Evolutionary conservation across 352 stramenopile species (phyloP).

Genomic region (Halophytophthora batemanensis): DNA sequence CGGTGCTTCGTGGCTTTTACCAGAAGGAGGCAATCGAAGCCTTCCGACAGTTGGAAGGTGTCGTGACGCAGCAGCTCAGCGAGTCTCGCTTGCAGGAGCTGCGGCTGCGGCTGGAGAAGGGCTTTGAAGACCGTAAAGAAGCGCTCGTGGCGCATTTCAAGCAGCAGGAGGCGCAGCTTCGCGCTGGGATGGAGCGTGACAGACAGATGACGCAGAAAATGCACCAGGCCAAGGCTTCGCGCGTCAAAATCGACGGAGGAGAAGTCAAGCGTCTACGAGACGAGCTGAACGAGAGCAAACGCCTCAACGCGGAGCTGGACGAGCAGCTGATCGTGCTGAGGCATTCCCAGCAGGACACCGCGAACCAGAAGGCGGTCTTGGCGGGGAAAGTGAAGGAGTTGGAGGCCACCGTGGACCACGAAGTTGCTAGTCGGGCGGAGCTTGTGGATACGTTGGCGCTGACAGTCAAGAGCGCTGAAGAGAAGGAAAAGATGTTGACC

Average conservation of each 20-base stretch:
- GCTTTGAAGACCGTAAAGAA: constrained; percentile 59
- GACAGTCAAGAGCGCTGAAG: constrained; percentile 52
- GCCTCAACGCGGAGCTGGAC: constrained; percentile 41
- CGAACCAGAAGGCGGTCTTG: constrained; percentile 32
- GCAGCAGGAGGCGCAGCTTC: constrained; percentile 59
- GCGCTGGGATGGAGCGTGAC: constrained; percentile 51
- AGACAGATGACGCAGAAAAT: constrained; percentile 71
- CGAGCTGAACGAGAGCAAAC: constrained; percentile 33
- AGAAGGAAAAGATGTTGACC: constrained; percentile 46
- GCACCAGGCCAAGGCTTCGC: constrained; percentile 47
- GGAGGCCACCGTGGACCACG: constrained; percentile 47
- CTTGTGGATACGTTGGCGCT: constrained; percentile 68
- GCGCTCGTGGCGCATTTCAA: constrained; percentile 65
- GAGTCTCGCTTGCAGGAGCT: constrained; percentile 52
- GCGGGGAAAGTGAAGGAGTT: constrained; percentile 50
- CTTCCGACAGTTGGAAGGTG: constrained; percentile 50
- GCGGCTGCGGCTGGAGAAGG: constrained; percentile 47
- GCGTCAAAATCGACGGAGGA: constrained; percentile 64
- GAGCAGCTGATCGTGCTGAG: constrained; percentile 42
- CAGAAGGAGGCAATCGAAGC: constrained; percentile 45
- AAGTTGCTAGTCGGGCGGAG: constrained; percentile 64
- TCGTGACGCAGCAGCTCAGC: constrained; percentile 49
- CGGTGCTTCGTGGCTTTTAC: constrained; percentile 60
- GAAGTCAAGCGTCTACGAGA: constrained; percentile 53
- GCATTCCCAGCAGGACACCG: constrained; percentile 32